Base-by-base conservation (phyloP, 495 filamentous ascomycete species). In the Annulohypoxylon maeteangense region DNA sequence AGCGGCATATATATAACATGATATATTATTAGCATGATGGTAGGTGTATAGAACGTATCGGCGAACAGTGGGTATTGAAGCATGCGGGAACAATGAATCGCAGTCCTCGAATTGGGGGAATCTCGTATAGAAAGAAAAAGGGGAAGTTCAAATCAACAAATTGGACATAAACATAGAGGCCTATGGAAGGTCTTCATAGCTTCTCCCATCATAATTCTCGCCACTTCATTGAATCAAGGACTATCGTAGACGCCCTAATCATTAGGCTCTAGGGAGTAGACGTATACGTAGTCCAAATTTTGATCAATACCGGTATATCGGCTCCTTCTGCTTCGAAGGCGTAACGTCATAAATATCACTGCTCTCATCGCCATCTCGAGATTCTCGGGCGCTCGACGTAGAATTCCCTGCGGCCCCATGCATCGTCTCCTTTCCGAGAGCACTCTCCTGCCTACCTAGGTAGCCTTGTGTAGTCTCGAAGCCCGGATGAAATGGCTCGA, bases 401-500 rank as follows among this genome's bases (percentile, higher is more conserved):
- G 64, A 40, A 27, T 42, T 51, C 32, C 50, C 47, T 34, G 34
- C 68, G 10, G 69, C 74, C 12, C 71, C 80, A 69, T 78, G 75
- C 79, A 80, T 83, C 3, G 78, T 68, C 16, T 76, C 69, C 55
- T 80, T 78, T 16, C 72, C 75, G 4, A 78, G 55, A 2, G 75
- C 73, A 51, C 77, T 79, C 38, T 81, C 76, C 50, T 82, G 80
- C 42, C 77, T 72, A 22, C 71, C 76, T 2, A 72, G 36, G 50
- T 82, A 81, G 55, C 78, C 78, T 32, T 74, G 76, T 7, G 76
- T 79, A 16, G 71, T 69, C 40, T 76, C 72, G 50, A 86, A 87
- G 0, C 85, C 85, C 3, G 85, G 85, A 68, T 87, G 84, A 63
- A 80, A 87, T 7, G 85, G 85, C 67, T 87, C 85, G 61, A 79